phyloP scores from a whole-genome alignment of 345 rosid species.

The Populus ilicifolia region DNA sequence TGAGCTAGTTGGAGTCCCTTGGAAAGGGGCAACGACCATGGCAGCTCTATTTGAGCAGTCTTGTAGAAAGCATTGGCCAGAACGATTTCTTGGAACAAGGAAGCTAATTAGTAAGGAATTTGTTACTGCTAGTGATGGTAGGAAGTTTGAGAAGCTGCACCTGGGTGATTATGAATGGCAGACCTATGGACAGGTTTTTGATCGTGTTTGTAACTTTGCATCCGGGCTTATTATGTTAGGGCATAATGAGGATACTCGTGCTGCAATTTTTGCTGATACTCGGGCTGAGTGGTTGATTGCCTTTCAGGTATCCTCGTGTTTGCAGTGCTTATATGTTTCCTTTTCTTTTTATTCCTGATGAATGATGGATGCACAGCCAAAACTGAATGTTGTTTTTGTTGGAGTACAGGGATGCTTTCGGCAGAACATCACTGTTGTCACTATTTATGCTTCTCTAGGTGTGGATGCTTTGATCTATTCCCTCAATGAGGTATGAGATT shows the following conservation, averaged over 20 bases:
- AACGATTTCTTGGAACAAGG: conserved; percentile 62
- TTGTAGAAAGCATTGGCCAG: conserved; percentile 50
- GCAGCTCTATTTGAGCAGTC: conserved; percentile 77
- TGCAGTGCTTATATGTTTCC: neutral
- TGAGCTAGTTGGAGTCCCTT: conserved; percentile 63
- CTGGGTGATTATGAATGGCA: conserved; percentile 85
- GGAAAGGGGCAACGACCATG: conserved; percentile 73
- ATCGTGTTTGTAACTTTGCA: conserved; percentile 68
- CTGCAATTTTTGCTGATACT: conserved; percentile 81
- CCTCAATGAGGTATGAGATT: conserved; percentile 66
- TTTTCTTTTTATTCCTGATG: neutral
- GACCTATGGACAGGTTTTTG: conserved; percentile 58
- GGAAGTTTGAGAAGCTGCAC: conserved; percentile 83
- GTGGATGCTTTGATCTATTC: conserved; percentile 80
- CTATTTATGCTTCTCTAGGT: conserved; percentile 90
- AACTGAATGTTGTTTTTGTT: conserved; percentile 7
- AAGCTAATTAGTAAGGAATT: conserved; percentile 58
- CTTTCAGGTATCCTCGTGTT: conserved; percentile 47
- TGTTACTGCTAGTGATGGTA: conserved; percentile 57
- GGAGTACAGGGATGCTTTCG: conserved; percentile 78
- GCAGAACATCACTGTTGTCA: conserved; percentile 66
- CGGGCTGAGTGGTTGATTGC: conserved; percentile 83
- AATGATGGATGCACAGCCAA: neutral
- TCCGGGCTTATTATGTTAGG: conserved; percentile 74
- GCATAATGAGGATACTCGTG: conserved; percentile 57